Base-by-base conservation (phyloP, 164 flowering plant genomes). In the Saururus chinensis region DNA sequence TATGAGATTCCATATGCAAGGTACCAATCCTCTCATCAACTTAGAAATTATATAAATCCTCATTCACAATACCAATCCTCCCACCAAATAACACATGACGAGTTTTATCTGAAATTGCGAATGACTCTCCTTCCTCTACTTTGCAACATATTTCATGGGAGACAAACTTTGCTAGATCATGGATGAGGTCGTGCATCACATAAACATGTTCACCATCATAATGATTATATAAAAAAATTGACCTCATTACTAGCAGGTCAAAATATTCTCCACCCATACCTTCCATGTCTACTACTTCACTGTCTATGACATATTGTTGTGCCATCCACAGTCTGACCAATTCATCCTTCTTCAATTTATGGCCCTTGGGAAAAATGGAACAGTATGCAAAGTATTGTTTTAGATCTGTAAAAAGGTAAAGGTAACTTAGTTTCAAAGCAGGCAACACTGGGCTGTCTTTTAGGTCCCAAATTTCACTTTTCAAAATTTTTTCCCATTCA, bases 351-450 rank as follows among this genome's bases (percentile, higher is more conserved):
- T 42, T n/a, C 26, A 68, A 58, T 0, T 19, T 19, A 30, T 58
- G 40, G 21, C 61, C 57, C 51, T 72, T 72, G 0, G 71, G 72
- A 61, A 68, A 72, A 16, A n/a, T n/a, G n/a, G n/a, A n/a, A n/a
- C n/a, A n/a, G n/a, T n/a, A n/a, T n/a, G n/a, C n/a, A n/a, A n/a
- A n/a, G n/a, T n/a, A n/a, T n/a, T n/a, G n/a, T n/a, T n/a, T n/a
- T n/a, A n/a, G n/a, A n/a, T n/a, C n/a, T n/a, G n/a, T n/a, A n/a
- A n/a, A n/a, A n/a, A n/a, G n/a, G n/a, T n/a, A n/a, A n/a, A n/a
- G n/a, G n/a, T n/a, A n/a, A n/a, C n/a, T n/a, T n/a, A n/a, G n/a
- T n/a, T n/a, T n/a, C n/a, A n/a, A n/a, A n/a, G n/a, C n/a, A n/a
- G n/a, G n/a, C n/a, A n/a, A n/a, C n/a, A n/a, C n/a, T n/a, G n/a